A percentile compares a stretch with the other conserved stretches of the same genome.
Evolutionary conservation across 139 green algal genomes (phyloP).

Genomic region (Tetradesmus lagerheimii): DNA sequence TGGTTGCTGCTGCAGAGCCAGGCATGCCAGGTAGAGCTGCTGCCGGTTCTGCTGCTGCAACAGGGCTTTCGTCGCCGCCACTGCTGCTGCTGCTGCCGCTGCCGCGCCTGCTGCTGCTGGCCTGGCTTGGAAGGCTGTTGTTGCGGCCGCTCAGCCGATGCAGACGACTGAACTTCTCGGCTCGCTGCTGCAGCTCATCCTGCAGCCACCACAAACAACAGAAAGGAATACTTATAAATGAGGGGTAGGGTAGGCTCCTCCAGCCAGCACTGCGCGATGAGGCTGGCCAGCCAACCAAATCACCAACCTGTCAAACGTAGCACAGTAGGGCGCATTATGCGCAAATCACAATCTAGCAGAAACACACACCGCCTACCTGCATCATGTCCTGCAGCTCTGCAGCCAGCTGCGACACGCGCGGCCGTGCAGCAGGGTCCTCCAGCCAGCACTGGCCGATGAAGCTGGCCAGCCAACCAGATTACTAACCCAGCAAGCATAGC

Average conservation of each 20-base stretch:
- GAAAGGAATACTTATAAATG: background rate
- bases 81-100: background rate
- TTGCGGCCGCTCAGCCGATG: background rate
- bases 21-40: background rate
- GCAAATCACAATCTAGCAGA: too few relatives aligned
- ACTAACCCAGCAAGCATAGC: background rate
- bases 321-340: too few relatives aligned
- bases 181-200: slow-evolving; percentile 13
- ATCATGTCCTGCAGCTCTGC: slow-evolving; percentile 51
- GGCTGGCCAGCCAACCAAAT: background rate
- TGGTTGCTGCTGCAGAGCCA: background rate
- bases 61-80: background rate
- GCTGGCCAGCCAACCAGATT: background rate
- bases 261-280: too few relatives aligned
- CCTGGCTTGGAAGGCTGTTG: background rate
- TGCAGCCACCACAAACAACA: background rate
- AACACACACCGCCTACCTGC: background rate
- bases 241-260: too few relatives aligned
- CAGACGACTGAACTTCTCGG: background rate
- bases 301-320: background rate
- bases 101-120: background rate
- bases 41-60: background rate
- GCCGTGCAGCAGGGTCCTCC: slow-evolving; percentile 39
- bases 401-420: slow-evolving; percentile 69
- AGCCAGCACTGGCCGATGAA: too few relatives aligned